Percentiles rank a stretch among this genome's conserved stretches.
Conservation (phyloP, 257 asterid species). For the Parsonsia alboflavescens region DNA sequence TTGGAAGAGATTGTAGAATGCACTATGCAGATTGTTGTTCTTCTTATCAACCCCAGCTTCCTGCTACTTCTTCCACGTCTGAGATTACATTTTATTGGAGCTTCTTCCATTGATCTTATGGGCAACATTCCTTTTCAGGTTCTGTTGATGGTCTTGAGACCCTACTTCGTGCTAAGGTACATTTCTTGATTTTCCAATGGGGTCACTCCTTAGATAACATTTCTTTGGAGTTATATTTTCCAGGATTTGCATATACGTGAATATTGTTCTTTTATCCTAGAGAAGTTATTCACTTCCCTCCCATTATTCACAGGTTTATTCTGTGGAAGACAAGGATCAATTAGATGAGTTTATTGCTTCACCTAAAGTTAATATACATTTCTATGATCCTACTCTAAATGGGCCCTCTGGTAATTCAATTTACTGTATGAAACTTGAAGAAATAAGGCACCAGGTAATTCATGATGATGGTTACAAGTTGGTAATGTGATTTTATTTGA, state of each 20-base stretch:
- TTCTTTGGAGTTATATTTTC: conserved; percentile 2
- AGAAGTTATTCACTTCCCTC: conserved; percentile 14
- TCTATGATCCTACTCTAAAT: conserved; percentile 43
- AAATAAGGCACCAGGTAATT: conserved; percentile 71
- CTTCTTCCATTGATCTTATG: neutral
- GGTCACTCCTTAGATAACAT: neutral
- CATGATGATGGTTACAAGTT: conserved; percentile 16
- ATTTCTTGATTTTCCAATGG: conserved; percentile 7
- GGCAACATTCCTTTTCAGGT: conserved; percentile 46
- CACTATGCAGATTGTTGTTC: neutral
- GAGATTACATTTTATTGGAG: neutral
- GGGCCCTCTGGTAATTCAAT: conserved; percentile 27
- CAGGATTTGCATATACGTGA: neutral
- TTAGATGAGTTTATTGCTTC: conserved; percentile 62
- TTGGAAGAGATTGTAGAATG: neutral
- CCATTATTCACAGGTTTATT: conserved; percentile 50
- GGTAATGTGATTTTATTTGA: conserved; percentile 15
- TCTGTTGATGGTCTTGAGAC: conserved; percentile 83
- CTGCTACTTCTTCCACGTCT: neutral
- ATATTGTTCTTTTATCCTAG: neutral
- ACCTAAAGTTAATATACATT: conserved; percentile 66
- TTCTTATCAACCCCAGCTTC: neutral
- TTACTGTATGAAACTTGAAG: conserved; percentile 59
- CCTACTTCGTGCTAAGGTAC: conserved; percentile 82
- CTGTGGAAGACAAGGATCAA: conserved; percentile 72